These are phyloP conservation scores for Candida caryicola DNA, from an alignment of 805 yeast genomes.

Conservation along the genomic window DNA sequence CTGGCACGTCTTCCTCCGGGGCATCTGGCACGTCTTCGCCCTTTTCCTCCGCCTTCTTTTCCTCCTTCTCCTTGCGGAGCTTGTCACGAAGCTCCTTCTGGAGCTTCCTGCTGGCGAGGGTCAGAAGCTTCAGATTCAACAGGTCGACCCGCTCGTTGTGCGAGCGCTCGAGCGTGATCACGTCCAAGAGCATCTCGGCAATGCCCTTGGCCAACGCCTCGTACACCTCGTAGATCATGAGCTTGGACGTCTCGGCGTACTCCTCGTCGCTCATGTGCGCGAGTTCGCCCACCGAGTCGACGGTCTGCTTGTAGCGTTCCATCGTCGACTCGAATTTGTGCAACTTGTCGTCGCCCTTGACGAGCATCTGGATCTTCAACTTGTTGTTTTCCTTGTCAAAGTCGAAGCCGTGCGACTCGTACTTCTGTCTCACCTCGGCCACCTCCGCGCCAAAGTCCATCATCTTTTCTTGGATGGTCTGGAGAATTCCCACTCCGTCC, in stretches of 20 bases:
- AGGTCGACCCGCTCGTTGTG: constrained; percentile 28
- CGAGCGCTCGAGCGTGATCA: constrained; percentile 24
- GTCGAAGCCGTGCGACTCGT: constrained; percentile 45
- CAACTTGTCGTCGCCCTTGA: constrained; percentile 19
- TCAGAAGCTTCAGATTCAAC: constrained; percentile 27
- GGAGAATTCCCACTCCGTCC: constrained; percentile 40
- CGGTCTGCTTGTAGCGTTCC: constrained; percentile 22
- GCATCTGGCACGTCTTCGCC: constrained; percentile 1
- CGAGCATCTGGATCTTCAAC: constrained; percentile 25
- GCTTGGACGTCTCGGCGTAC: constrained; percentile 22
- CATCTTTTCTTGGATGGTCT: constrained; percentile 44
- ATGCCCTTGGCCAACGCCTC: constrained; percentile 26
- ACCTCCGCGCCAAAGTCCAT: constrained; percentile 46
- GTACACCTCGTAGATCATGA: constrained; percentile 23
- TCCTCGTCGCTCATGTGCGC: constrained; percentile 15
- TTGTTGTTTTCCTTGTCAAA: constrained; percentile 51
- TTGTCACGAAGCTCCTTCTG: constrained; percentile 33
- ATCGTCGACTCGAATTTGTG: constrained; percentile 26
- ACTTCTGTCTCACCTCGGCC: constrained; percentile 39
- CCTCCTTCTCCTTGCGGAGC: constrained; percentile 25
- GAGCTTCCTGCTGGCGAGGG: constrained; percentile 28
- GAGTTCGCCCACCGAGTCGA: constrained; percentile 27
- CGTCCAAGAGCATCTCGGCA: constrained; percentile 28
- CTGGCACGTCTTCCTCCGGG: too few species aligned
- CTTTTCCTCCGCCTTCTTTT: constrained; percentile 17